Conservation (phyloP, 805 yeast species). For the Scheffersomyces amazonensis region DNA sequence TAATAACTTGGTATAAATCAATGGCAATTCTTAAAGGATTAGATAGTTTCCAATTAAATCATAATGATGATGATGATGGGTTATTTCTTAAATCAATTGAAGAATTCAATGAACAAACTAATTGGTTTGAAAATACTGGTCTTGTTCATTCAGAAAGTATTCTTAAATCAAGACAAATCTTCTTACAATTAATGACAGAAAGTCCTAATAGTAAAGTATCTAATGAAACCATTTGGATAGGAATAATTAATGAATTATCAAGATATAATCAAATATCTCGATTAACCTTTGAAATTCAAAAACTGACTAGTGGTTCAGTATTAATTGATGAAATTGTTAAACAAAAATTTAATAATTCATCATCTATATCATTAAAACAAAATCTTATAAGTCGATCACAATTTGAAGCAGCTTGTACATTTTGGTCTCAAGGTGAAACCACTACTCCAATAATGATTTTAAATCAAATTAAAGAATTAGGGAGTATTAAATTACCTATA, state of each 20-base stretch:
- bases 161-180: slow-evolving; percentile 38
- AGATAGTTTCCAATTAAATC: slow-evolving; percentile 11
- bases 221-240: slow-evolving; percentile 14
- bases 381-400: slow-evolving; percentile 22
- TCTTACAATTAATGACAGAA: slow-evolving; percentile 25
- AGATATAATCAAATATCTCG: slow-evolving; percentile 43
- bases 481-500: slow-evolving; percentile 12
- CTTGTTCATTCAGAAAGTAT: slow-evolving; percentile 40
- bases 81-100: slow-evolving; percentile 2
- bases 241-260: slow-evolving; percentile 35
- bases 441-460: slow-evolving; percentile 56
- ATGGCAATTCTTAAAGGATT: slow-evolving; percentile 19
- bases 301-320: slow-evolving; percentile 48
- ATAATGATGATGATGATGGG: background rate
- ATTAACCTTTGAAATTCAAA: slow-evolving; percentile 38
- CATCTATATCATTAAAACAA: slow-evolving; percentile 6
- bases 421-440: slow-evolving; percentile 64
- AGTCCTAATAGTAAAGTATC: slow-evolving; percentile 1
- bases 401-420: slow-evolving; percentile 53
- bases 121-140: slow-evolving; percentile 39
- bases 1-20: slow-evolving; percentile 19
- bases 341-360: slow-evolving; percentile 8
- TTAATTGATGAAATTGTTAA: slow-evolving; percentile 38
- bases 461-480: slow-evolving; percentile 16
- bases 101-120: slow-evolving; percentile 13